Conservation (phyloP, 192 early-diverging fungal genomes). For the Coemansia sp. region DNA sequence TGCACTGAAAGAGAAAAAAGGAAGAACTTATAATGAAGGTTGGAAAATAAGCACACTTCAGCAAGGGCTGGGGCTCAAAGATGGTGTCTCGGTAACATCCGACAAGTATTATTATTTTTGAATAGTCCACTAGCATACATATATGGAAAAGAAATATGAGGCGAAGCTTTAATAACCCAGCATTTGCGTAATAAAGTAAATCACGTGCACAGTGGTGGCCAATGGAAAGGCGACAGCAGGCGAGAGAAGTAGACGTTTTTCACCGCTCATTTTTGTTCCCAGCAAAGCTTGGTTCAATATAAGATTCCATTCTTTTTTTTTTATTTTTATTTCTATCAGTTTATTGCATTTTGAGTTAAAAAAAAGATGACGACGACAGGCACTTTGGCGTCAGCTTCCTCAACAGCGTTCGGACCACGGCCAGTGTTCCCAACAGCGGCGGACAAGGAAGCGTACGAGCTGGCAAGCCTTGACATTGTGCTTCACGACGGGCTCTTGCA, state of each 20-base stretch:
- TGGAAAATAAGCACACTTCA: too few relatives aligned
- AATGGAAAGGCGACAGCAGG: neutral
- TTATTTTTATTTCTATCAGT: neutral
- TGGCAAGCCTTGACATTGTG: constrained; percentile 18
- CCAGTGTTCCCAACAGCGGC: constrained; percentile 42
- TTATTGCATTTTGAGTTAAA: neutral
- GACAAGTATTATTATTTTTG: too few relatives aligned
- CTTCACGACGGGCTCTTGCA: constrained; percentile 59
- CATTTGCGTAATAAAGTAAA: too few relatives aligned
- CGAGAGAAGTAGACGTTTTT: neutral
- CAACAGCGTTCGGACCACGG: constrained; percentile 42
- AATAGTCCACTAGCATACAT: too few relatives aligned
- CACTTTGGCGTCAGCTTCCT: neutral
- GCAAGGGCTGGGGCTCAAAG: too few relatives aligned
- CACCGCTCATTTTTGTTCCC: neutral
- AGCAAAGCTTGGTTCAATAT: too few relatives aligned
- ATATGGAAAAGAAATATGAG: too few relatives aligned
- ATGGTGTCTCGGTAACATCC: too few relatives aligned
- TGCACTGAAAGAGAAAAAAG: too few relatives aligned
- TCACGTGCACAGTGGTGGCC: neutral
- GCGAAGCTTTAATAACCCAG: too few relatives aligned
- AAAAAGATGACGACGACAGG: neutral
- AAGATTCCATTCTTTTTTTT: neutral
- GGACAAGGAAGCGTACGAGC: constrained; percentile 13
- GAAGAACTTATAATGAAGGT: too few relatives aligned